These are phyloP conservation scores for Hygrocybe punicea DNA, from an alignment of 768 basidiomycete genomes.

Conservation along the genomic window DNA sequence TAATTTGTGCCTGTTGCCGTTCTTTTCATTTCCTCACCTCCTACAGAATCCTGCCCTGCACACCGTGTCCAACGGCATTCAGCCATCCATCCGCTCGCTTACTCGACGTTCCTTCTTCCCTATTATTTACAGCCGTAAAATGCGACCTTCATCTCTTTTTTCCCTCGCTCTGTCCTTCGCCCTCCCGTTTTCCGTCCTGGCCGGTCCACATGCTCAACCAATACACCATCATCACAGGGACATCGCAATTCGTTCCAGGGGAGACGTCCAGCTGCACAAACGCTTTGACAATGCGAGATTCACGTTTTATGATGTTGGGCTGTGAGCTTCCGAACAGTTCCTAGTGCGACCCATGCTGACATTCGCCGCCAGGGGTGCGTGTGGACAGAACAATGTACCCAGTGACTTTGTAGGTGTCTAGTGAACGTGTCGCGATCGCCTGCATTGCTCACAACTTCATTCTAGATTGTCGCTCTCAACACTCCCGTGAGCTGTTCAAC, in stretches of 20 bases:
- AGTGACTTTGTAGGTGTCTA: slow-evolving; percentile 43
- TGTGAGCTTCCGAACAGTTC: slow-evolving; percentile 32
- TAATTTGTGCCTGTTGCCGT: not conserved
- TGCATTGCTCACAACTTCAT: not conserved
- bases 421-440: not conserved
- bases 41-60: not conserved
- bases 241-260: slow-evolving; percentile 46
- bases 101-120: not conserved
- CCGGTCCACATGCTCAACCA: slow-evolving; percentile 28
- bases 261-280: slow-evolving; percentile 40
- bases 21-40: not conserved
- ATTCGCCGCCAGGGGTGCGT: slow-evolving; percentile 47
- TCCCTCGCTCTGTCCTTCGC: slow-evolving; percentile 25
- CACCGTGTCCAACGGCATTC: not conserved
- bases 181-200: slow-evolving; percentile 37
- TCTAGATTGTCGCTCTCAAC: slow-evolving; percentile 55
- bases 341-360: not conserved
- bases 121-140: not conserved
- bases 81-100: not conserved
- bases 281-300: slow-evolving; percentile 42
- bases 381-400: slow-evolving; percentile 40
- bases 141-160: not conserved
- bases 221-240: slow-evolving; percentile 45
- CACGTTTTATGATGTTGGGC: slow-evolving; percentile 56
- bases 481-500: slow-evolving; percentile 30